Evolutionary conservation across 805 yeast genomes (phyloP), one percentile per base, ranked within the genome.

Genomic region (Yamadazyma paraphyllophila): DNA sequence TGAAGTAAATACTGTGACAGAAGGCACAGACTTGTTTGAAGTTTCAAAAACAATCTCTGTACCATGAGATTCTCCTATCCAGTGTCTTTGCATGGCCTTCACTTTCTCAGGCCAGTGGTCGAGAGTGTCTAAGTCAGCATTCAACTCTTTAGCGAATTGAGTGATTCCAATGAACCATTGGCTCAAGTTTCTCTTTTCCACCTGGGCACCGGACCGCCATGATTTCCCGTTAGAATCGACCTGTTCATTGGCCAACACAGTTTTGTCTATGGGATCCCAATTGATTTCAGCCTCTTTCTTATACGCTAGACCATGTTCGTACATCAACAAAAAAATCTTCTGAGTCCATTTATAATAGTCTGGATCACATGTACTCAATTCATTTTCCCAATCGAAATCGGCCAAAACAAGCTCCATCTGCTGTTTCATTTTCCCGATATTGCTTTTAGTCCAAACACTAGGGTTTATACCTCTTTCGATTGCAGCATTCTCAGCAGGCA

Each of bases 401-500:
- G 88, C 88, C 51, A 85, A 60, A 92, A 94, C 88, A 43, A 71
- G 53, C 25, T 71, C 66, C 85, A 90, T 80, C 65, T 94, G 98
- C 14, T 69, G 73, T 58, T 85, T 88, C 99, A 94, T 94, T 56
- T 82, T 86, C 1, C 63, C 67, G n/a, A 94, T 89, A 60, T 94
- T 94, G 12, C 69, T 58, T 35, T 68, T 73, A 0, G 99, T 94
- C 99, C 99, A 94, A 1, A 64, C 75, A 0, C 80, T 78, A 0
- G 99, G 97, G 50, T 80, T 81, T 10, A 88, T 74, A 1, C 81
- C 81, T 50, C 96, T 69, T 62, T 91, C 96, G 26, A 89, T 83
- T 0, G 99, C 99, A 0, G 99, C 99, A 63, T 94, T 94, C 62
- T 94, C 99, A 0, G 99, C 99, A 0, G 99, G 99, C 24, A 94